Base-by-base conservation (phyloP, 495 filamentous ascomycete genomes). In the Platismatia glauca region DNA sequence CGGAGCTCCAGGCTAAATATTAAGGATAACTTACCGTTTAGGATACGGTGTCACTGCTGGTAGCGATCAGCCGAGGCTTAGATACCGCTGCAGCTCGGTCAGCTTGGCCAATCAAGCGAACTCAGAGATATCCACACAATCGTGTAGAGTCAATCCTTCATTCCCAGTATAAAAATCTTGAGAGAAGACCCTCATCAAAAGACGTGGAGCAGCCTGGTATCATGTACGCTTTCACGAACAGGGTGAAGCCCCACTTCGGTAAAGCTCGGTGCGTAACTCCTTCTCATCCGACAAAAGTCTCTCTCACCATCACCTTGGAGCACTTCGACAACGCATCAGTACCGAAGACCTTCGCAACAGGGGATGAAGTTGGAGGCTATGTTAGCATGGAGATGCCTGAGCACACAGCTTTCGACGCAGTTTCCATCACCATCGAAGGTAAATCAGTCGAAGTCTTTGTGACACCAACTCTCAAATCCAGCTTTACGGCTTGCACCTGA, bases 341-440 rank as follows among this genome's bases (percentile, higher is more conserved):
- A 29, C n/a, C 38, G 0, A 44, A 59, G 57, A 59, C 57, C 3
- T 44, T 59, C 27, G 27, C 8, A 24, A 44, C 57, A 34, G 39
- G 29, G 18, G 57, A 59, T 44, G 38, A 43, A 34, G 29, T 53
- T 8, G 50, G 50, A 53, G 50, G 50, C 16, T 53, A 53, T 53
- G 18, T 59, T 34, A 43, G 57, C 20, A 59, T 59, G 18, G 38
- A 20, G 5, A 33, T 59, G 29, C n/a, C 38, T 44, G 27, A 59
- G 38, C 1, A 1, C 27, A 46, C 24, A 22, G 24, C 4, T 7
- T 44, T 46, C n/a, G 57, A 48, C 4, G 33, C 39, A 1, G 20
- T 59, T 22, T 31, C 27, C 27, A 59, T 59, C 5, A 29, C 2
- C 7, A 16, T 59, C 9, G 27, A 59, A 59, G 39, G 39, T 59